These are phyloP conservation scores for Solanum bukasovii DNA, from an alignment of 257 asterid species.

Conservation along the genomic window DNA sequence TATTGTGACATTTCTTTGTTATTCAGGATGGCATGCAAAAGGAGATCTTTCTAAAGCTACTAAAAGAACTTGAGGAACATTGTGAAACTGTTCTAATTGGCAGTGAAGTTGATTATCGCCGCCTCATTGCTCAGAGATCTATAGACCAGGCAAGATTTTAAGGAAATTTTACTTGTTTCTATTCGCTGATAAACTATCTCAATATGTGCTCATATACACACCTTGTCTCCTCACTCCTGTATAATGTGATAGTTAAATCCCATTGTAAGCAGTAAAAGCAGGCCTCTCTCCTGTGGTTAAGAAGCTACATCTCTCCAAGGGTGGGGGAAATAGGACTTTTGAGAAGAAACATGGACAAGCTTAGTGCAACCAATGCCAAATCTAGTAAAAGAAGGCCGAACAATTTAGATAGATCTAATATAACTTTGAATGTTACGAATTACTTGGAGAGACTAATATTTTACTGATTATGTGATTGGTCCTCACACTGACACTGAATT, in stretches of 20 bases:
- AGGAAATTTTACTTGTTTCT: neutral
- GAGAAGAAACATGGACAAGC: neutral
- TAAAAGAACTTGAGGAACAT: slow-evolving; percentile 60
- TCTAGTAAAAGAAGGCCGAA: neutral
- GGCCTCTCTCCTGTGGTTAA: neutral
- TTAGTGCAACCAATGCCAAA: neutral
- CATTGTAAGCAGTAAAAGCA: neutral
- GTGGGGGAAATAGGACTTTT: neutral
- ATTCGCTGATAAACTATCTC: neutral
- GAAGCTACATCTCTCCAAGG: neutral
- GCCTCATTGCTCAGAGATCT: slow-evolving; percentile 60
- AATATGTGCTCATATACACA: neutral
- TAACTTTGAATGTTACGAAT: neutral
- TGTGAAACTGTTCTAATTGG: slow-evolving; percentile 68
- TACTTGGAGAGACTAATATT: neutral
- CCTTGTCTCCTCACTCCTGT: neutral
- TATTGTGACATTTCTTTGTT: neutral
- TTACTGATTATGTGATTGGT: neutral
- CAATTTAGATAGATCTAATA: neutral
- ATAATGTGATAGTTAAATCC: neutral
- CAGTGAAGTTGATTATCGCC: slow-evolving; percentile 91
- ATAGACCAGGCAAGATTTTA: slow-evolving; percentile 57
- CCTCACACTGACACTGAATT: neutral
- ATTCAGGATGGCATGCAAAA: slow-evolving; percentile 96
- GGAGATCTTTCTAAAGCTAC: slow-evolving; percentile 70